Base-by-base conservation (phyloP, 179 eudicot genomes). In the Heliamphora pulchella region DNA sequence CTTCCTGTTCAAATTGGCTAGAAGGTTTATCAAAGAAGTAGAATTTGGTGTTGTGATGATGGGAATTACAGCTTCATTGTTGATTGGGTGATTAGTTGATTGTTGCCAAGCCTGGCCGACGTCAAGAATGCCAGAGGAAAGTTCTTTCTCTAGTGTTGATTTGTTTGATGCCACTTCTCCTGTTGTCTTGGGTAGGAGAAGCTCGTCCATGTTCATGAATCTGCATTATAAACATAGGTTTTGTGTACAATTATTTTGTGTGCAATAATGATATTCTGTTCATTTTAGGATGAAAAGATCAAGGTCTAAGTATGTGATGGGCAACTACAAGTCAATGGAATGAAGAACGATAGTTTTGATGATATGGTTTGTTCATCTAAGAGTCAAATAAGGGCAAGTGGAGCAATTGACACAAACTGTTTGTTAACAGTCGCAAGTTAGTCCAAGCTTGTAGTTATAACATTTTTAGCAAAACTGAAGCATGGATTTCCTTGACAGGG, bases 1-100 rank as follows among this genome's bases (percentile, higher is more conserved):
- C 75, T 17, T 85, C 50, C 78, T 82, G 74, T 78, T 80, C 57
- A 84, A 61, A 47, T 80, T 81, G 22, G 84, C 75, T 39, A 85
- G 39, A 0, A 81, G 82, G 53, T 83, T 74, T 18, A 65, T 18
- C 0, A 80, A 39, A 41, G 88, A 88, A 68, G 79, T 55, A 5
- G 80, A 48, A 57, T 57, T 57, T 64, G 80, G 77, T 74, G 82
- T 71, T 14, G 79, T 66, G 22, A 71, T 11, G 31, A 78, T 53
- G 59, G 87, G 84, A 80, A 77, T 54, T 10, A 69, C 18, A 3
- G 71, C 31, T 1, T 72, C 69, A 20, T 74, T 64, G 44, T 61
- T 79, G 71, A 75, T 54, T 46, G 69, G 75, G 22, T 76, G 74
- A 71, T 54, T 4, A 39, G 61, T 70, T 2, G 84, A 46, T 43